These are phyloP conservation scores for Diutina catenulata DNA, from an alignment of 1,139 yeast species.

Conservation along the genomic window DNA sequence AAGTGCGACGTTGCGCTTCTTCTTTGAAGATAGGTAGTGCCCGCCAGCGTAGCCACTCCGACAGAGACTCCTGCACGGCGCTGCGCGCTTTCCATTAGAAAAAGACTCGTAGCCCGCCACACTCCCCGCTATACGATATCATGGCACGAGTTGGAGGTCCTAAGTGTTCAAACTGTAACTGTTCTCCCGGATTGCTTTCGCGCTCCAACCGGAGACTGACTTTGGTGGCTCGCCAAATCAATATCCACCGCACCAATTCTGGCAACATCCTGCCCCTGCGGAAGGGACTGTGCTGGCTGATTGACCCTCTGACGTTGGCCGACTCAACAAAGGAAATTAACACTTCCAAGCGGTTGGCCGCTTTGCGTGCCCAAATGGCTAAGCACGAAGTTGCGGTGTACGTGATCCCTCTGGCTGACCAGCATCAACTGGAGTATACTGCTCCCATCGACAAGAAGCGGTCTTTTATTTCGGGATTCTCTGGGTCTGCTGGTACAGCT, in stretches of 20 bases:
- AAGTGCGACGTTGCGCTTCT: too few relatives aligned
- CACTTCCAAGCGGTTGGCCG: constrained; percentile 47
- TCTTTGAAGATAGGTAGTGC: too few relatives aligned
- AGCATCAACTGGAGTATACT: constrained; percentile 88
- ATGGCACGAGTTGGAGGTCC: constrained; percentile 4
- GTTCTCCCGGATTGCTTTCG: constrained; percentile 69
- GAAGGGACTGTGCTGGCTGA: constrained; percentile 37
- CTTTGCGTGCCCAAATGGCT: constrained; percentile 56
- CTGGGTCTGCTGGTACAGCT: constrained; percentile 94
- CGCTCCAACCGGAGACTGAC: constrained; percentile 49
- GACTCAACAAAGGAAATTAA: constrained; percentile 45
- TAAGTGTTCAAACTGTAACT: constrained; percentile 61
- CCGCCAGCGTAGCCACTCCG: too few relatives aligned
- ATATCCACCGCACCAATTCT: constrained; percentile 21
- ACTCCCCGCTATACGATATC: too few relatives aligned
- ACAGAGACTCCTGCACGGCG: too few relatives aligned
- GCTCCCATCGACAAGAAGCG: constrained; percentile 73
- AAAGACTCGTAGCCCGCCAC: too few relatives aligned
- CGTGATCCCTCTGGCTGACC: constrained; percentile 85
- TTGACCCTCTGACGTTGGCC: constrained; percentile 29
- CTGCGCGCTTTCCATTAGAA: too few relatives aligned
- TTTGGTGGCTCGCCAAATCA: constrained; percentile 36
- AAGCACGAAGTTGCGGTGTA: constrained; percentile 60
- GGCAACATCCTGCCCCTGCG: constrained; percentile 20
- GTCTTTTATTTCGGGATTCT: constrained; percentile 77